Evolutionary conservation across 2,329 filamentous ascomycete species (phyloP).

Genomic region (Cladophialophora carrionii): DNA sequence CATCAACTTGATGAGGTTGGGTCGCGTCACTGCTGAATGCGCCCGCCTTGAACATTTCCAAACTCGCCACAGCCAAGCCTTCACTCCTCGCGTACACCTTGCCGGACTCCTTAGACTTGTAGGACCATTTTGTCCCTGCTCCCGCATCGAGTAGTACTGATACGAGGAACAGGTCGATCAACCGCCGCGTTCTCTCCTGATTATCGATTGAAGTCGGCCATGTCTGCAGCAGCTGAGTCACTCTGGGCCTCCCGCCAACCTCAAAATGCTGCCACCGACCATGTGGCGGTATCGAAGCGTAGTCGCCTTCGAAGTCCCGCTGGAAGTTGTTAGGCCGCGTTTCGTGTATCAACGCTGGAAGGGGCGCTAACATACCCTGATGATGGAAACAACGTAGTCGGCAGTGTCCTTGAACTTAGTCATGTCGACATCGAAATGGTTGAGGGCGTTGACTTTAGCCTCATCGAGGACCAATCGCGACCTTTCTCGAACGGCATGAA

Average conservation of each 20-base stretch:
- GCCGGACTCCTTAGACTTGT: conserved; percentile 87
- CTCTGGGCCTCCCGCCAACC: conserved; percentile 57
- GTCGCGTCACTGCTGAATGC: conserved; percentile 68
- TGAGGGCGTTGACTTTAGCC: conserved; percentile 74
- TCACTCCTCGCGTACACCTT: conserved; percentile 82
- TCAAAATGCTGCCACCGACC: conserved; percentile 68
- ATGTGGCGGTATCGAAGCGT: conserved; percentile 78
- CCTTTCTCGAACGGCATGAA: conserved; percentile 83
- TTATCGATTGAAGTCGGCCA: conserved; percentile 65
- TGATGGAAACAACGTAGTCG: conserved; percentile 85
- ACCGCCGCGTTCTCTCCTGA: conserved; percentile 59
- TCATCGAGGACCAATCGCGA: conserved; percentile 73
- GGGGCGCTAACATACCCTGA: conserved; percentile 68
- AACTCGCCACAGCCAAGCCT: conserved; percentile 74
- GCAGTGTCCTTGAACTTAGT: conserved; percentile 81
- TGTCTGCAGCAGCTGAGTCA: conserved; percentile 50
- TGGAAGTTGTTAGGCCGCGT: conserved; percentile 42
- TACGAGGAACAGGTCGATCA: conserved; percentile 65
- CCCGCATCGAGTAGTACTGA: conserved; percentile 69
- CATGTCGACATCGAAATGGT: conserved; percentile 88
- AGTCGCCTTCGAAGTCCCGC: conserved; percentile 72
- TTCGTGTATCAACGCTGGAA: not conserved
- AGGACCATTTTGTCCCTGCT: conserved; percentile 87
- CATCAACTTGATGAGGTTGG: conserved; percentile 90
- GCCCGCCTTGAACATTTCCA: conserved; percentile 94